These are phyloP conservation scores for Geum urbanum DNA, from an alignment of 306 rosid species.

Conservation along the genomic window DNA sequence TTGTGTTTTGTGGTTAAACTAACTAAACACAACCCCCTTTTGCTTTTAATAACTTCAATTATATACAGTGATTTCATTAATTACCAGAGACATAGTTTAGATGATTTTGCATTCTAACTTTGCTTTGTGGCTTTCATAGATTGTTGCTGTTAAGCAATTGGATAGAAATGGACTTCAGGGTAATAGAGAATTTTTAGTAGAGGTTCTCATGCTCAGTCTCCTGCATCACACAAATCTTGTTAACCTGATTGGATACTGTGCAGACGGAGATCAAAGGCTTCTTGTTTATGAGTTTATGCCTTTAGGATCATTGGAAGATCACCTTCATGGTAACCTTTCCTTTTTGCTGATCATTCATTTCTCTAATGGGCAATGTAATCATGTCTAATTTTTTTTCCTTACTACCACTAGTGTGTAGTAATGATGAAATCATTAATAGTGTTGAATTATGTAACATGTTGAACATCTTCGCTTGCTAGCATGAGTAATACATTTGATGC, in stretches of 20 bases:
- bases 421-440: not conserved
- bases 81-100: not conserved
- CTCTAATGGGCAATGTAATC: slow-evolving; percentile 5
- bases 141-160: slow-evolving; percentile 88
- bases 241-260: slow-evolving; percentile 86
- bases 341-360: slow-evolving; percentile 1
- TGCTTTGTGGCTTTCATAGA: slow-evolving; percentile 37
- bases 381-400: slow-evolving; percentile 12
- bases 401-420: slow-evolving; percentile 5
- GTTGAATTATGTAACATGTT: not conserved
- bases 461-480: not conserved
- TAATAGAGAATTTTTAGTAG: slow-evolving; percentile 85
- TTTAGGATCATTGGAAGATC: slow-evolving; percentile 76
- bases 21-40: not conserved
- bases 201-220: slow-evolving; percentile 95
- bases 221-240: slow-evolving; percentile 79
- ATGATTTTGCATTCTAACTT: slow-evolving; percentile 7
- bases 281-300: slow-evolving; percentile 93
- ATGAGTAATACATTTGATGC: slow-evolving; percentile 4
- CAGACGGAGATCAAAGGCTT: slow-evolving; percentile 92
- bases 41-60: not conserved
- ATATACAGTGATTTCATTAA: not conserved
- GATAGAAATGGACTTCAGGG: slow-evolving; percentile 96
- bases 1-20: too few relatives aligned
- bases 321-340: slow-evolving; percentile 62